Percentiles rank a stretch among this genome's conserved stretches.
Conservation (phyloP, 257 asterid species). For the Fraxinus quadrangulata region DNA sequence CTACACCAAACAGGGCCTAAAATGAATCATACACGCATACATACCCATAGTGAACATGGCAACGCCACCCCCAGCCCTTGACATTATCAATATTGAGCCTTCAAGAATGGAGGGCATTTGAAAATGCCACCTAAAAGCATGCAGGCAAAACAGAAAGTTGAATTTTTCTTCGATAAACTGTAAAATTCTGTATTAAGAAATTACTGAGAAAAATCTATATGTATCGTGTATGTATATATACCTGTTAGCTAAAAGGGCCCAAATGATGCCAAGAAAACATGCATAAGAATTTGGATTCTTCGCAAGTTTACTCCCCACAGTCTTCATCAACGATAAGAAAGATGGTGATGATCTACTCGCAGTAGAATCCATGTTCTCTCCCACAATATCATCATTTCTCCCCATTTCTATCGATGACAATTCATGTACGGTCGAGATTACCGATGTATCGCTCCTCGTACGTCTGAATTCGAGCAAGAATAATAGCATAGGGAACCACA, state of each 20-base stretch:
- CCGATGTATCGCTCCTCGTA: not conserved
- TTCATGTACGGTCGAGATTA: too few species aligned
- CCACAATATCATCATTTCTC: not conserved
- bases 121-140: conserved; percentile 57
- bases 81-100: conserved; percentile 69
- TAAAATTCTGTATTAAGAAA: not conserved
- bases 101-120: conserved; percentile 60
- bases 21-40: not conserved
- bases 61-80: conserved; percentile 73
- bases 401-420: conserved; percentile 18
- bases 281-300: conserved; percentile 67
- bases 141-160: not conserved
- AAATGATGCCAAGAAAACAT: conserved; percentile 61
- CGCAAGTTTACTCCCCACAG: conserved; percentile 46
- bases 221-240: not conserved
- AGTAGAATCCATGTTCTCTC: not conserved
- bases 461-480: conserved; percentile 52
- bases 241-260: conserved; percentile 68
- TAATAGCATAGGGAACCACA: conserved; percentile 59
- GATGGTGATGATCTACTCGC: not conserved
- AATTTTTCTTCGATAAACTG: not conserved
- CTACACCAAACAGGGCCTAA: not conserved
- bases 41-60: conserved; percentile 81
- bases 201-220: not conserved
- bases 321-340: conserved; percentile 41